Percentiles rank a stretch among this genome's conserved stretches.
Conservation (phyloP, 1,284 basidiomycete genomes). For the Anthracocystis setariae region DNA sequence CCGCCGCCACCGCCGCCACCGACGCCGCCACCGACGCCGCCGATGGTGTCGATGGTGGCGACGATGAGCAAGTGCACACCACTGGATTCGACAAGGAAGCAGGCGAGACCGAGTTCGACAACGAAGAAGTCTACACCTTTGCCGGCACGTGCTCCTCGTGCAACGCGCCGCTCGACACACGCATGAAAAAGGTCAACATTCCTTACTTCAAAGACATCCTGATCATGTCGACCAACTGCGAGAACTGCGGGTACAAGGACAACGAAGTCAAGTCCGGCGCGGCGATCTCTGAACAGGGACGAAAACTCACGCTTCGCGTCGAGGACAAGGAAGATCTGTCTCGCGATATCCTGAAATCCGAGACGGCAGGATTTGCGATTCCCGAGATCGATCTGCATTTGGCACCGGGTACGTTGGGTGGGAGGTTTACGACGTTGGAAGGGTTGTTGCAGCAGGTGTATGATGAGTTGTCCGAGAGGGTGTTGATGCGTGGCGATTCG, state of each 20-base stretch:
- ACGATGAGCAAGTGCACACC: slow-evolving; percentile 57
- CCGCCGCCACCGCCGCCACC: slow-evolving; percentile 57
- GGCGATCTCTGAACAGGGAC: slow-evolving; percentile 86
- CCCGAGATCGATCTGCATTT: slow-evolving; percentile 95
- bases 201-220: slow-evolving; percentile 99
- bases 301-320: slow-evolving; percentile 86
- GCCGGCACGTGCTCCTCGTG: slow-evolving; percentile 89
- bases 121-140: slow-evolving; percentile 90
- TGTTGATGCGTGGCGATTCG: slow-evolving; percentile 82
- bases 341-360: slow-evolving; percentile 79
- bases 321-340: slow-evolving; percentile 93
- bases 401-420: slow-evolving; percentile 92
- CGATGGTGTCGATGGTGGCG: slow-evolving; percentile 53
- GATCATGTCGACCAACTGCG: slow-evolving; percentile 99
- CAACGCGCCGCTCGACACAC: slow-evolving; percentile 81
- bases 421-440: slow-evolving; percentile 97
- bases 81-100: slow-evolving; percentile 62
- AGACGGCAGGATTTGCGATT: slow-evolving; percentile 84
- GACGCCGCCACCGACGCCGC: slow-evolving; percentile 61
- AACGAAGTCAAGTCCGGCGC: slow-evolving; percentile 96
- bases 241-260: slow-evolving; percentile 91
- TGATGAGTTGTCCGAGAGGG: slow-evolving; percentile 91
- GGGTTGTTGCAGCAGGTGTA: slow-evolving; percentile 94
- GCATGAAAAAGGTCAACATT: slow-evolving; percentile 96
- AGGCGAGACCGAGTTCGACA: slow-evolving; percentile 69